phyloP scores from a whole-genome alignment of 257 asterid species.

The Rauvolfia tetraphylla region DNA sequence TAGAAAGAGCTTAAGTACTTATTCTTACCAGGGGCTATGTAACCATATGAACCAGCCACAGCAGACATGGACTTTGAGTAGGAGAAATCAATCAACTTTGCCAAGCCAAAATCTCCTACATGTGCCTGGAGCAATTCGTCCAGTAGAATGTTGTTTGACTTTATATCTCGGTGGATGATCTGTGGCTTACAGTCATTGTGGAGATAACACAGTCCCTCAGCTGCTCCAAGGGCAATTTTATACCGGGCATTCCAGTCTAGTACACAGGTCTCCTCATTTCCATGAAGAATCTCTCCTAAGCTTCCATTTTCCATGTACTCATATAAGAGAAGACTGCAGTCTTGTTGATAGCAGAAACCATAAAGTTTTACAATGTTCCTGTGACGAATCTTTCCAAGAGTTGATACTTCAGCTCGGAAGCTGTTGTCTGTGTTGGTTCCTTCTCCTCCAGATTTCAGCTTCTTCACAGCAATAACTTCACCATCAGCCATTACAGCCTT shows the following conservation, averaged over 20 bases:
- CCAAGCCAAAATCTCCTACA: slow-evolving; percentile 91
- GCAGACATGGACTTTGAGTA: slow-evolving; percentile 85
- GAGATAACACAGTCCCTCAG: slow-evolving; percentile 76
- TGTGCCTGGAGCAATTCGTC: slow-evolving; percentile 75
- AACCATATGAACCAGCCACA: slow-evolving; percentile 94
- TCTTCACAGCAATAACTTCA: slow-evolving; percentile 70
- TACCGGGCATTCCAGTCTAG: slow-evolving; percentile 71
- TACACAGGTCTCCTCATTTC: slow-evolving; percentile 33
- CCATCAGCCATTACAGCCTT: slow-evolving; percentile 66
- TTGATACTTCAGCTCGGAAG: slow-evolving; percentile 81
- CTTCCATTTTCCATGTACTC: slow-evolving; percentile 85
- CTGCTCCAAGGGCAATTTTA: slow-evolving; percentile 79
- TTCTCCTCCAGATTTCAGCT: slow-evolving; percentile 54
- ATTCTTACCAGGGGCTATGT: slow-evolving; percentile 86
- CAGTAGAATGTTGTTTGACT: slow-evolving; percentile 76
- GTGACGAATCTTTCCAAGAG: slow-evolving; percentile 78
- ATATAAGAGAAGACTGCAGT: slow-evolving; percentile 63
- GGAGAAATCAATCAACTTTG: slow-evolving; percentile 71
- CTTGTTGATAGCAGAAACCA: slow-evolving; percentile 80
- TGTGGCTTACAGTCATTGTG: slow-evolving; percentile 83
- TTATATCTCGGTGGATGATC: slow-evolving; percentile 79
- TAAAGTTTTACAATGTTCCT: slow-evolving; percentile 66
- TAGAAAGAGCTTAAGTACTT: neutral
- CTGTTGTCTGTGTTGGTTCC: slow-evolving; percentile 61
- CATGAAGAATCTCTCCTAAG: slow-evolving; percentile 69